These are phyloP conservation scores for Chaetoceros tenuissimus DNA, from an alignment of 108 stramenopile species.

Conservation along the genomic window DNA sequence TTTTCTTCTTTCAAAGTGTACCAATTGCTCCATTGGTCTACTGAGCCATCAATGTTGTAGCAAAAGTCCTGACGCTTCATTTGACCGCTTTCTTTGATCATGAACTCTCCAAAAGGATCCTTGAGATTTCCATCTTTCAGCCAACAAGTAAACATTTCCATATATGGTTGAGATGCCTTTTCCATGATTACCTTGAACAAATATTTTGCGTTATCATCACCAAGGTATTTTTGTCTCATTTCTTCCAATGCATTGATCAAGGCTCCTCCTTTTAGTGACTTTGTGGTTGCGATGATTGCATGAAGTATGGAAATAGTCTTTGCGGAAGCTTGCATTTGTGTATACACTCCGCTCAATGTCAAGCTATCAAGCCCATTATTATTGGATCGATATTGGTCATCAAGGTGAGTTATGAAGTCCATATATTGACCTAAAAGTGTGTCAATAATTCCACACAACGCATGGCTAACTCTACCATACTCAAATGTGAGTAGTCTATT, in stretches of 20 bases:
- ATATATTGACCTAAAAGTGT: constrained; percentile 68
- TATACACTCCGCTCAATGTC: constrained; percentile 69
- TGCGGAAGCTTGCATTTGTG: constrained; percentile 54
- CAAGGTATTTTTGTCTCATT: constrained; percentile 34
- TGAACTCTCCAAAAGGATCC: constrained; percentile 90
- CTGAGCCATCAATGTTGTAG: constrained; percentile 1
- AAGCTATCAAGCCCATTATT: constrained; percentile 17
- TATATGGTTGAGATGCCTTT: constrained; percentile 68
- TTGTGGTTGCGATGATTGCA: constrained; percentile 33
- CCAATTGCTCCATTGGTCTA: constrained; percentile 43
- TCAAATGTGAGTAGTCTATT: constrained; percentile 54
- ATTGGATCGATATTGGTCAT: constrained; percentile 30
- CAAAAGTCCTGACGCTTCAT: constrained; percentile 3
- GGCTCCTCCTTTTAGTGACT: constrained; percentile 64
- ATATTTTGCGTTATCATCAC: constrained; percentile 53
- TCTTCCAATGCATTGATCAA: constrained; percentile 59
- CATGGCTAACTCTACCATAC: constrained; percentile 80
- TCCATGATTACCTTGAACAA: constrained; percentile 50
- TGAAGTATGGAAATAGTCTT: constrained; percentile 70
- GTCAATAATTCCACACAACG: constrained; percentile 74
- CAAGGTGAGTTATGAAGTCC: constrained; percentile 58
- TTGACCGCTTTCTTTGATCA: constrained; percentile 48
- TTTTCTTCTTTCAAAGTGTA: constrained; percentile 46
- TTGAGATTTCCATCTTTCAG: constrained; percentile 63
- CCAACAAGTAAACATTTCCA: constrained; percentile 80